Evolutionary conservation across 352 stramenopile genomes (phyloP).

Genomic region (Bremia lactucae): DNA sequence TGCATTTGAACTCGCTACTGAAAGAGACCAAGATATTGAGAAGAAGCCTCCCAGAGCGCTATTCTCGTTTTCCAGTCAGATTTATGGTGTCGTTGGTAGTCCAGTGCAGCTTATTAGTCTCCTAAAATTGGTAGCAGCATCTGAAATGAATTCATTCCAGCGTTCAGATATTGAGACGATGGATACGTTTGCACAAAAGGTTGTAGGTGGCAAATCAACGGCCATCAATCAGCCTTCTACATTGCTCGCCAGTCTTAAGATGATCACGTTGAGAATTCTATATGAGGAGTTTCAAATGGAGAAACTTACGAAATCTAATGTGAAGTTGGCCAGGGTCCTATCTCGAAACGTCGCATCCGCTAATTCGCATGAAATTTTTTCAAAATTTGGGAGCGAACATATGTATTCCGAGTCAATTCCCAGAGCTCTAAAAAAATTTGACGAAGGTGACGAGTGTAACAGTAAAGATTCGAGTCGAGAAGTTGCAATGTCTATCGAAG

Average conservation of each 20-base stretch:
- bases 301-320: conserved; percentile 16
- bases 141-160: conserved; percentile 50
- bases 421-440: conserved; percentile 3
- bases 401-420: neutral
- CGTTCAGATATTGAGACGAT: conserved; percentile 6
- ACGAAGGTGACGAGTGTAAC: conserved; percentile 15
- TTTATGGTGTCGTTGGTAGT: conserved; percentile 48
- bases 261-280: conserved; percentile 44
- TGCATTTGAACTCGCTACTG: neutral
- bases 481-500: conserved; percentile 37
- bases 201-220: neutral
- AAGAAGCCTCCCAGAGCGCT: conserved; percentile 4
- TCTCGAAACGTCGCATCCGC: neutral
- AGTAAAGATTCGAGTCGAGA: conserved; percentile 26
- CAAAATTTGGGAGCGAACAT: neutral
- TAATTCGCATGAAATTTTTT: too few species aligned
- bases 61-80: conserved; percentile 20
- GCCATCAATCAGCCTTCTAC: conserved; percentile 21
- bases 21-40: conserved; percentile 6
- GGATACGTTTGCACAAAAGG: neutral
- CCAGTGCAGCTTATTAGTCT: conserved; percentile 69
- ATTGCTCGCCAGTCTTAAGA: conserved; percentile 40
- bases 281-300: conserved; percentile 38
- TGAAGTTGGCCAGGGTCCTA: neutral
- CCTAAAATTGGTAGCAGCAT: conserved; percentile 72